Base-by-base conservation (phyloP, 78 protist genomes). In the Mastigamoeba balamuthi region DNA sequence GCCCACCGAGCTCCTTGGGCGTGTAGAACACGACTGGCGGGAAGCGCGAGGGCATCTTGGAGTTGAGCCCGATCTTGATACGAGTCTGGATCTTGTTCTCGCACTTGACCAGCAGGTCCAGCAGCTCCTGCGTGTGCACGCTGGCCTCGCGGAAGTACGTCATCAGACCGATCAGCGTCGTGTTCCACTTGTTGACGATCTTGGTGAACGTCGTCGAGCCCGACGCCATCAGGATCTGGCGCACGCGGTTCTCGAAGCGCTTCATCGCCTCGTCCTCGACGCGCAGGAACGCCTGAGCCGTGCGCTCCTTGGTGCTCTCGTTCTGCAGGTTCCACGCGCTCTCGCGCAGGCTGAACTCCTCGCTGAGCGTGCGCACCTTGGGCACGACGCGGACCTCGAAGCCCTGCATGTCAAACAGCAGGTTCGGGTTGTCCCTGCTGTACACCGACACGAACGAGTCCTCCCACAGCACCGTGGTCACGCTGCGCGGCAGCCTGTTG, bases 81-180 rank as follows among this genome's bases (percentile, higher is more conserved):
- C 99, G 92, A n/a, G 98, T 97, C 88, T 99, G 99, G 76, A 99
- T 95, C 89, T 93, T 95, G 90, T 94, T 97, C 88, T 99, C 99
- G 74, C 97, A 90, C 89, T 95, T 95, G 78, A 98, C 99, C 27
- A 99, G 77, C 40, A 97, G 48, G 70, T 99, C 99, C 37, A 98
- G 95, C 82, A 99, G 82, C 84, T 96, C 99, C 29, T 79, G 78
- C 29, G 95, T 93, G 33, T 80, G 72, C 17, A 92, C 84, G 33
- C 77, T 70, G 0, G 84, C 98, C 77, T 99, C 99, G 65, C 99
- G 90, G 86, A 72, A 99, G 88, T 98, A 99, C 6, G 99, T 91
- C 92, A 98, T 92, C 27, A 98, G 75, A 29, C 97, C 98, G 72
- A 98, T 93, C 42, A 98, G 83, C 3, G 95, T 88, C 1, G 98